phyloP scores from a whole-genome alignment of 345 rosid species.

The Psidium guajava region DNA sequence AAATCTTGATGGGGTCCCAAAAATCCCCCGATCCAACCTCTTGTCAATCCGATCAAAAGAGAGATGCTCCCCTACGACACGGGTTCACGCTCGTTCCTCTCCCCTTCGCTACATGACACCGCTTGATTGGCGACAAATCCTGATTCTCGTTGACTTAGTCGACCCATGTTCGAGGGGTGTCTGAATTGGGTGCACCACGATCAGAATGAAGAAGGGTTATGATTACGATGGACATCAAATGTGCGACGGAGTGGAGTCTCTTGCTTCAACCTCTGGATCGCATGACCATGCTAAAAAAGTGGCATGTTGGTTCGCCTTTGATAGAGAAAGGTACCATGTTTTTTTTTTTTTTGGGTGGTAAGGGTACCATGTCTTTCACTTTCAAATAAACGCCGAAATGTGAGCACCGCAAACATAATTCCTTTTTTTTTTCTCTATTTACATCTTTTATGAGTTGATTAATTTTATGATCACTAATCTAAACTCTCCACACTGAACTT shows the following conservation, averaged over 20 bases:
- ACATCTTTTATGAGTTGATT: not conserved
- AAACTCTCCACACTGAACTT: not conserved
- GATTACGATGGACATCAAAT: constrained; percentile 7
- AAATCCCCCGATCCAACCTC: not conserved
- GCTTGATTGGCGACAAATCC: constrained; percentile 56
- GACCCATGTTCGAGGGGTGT: constrained; percentile 44
- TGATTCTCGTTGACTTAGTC: not conserved
- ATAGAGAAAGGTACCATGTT: constrained; percentile 20
- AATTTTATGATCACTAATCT: not conserved
- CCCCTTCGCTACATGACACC: constrained; percentile 45
- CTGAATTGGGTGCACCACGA: constrained; percentile 45
- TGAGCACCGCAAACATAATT: not conserved
- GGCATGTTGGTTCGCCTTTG: constrained; percentile 18
- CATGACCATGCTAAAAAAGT: constrained; percentile 31
- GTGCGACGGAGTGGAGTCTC: constrained; percentile 9
- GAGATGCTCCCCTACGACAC: not conserved
- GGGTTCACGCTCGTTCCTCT: constrained; percentile 21
- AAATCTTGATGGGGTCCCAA: constrained; percentile 5
- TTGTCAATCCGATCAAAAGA: constrained; percentile 17
- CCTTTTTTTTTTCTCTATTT: not conserved
- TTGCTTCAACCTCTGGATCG: constrained; percentile 44
- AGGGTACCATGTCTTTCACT: no score
- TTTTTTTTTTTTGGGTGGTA: no score
- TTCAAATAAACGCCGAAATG: not conserved
- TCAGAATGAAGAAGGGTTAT: constrained; percentile 30